phyloP scores from a whole-genome alignment of 352 stramenopile genomes.

The Globisporangium irregulare region DNA sequence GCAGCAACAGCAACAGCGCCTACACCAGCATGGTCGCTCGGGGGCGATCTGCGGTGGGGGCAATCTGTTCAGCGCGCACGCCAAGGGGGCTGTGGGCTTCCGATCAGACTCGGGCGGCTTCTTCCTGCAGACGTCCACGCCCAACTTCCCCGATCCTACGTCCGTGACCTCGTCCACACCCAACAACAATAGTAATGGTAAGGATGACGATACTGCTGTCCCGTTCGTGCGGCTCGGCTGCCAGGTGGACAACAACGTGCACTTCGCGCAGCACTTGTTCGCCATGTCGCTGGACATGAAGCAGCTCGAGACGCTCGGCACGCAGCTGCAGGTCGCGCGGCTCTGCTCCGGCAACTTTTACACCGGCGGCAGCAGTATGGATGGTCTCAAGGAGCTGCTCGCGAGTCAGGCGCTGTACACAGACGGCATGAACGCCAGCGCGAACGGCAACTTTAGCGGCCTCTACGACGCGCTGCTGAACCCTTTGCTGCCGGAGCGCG shows the following conservation, averaged over 20 bases:
- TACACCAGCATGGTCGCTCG: slow-evolving; percentile 9
- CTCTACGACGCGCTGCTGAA: slow-evolving; percentile 57
- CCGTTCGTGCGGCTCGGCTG: slow-evolving; percentile 66
- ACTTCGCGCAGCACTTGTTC: slow-evolving; percentile 72
- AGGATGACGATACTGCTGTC: slow-evolving; percentile 6
- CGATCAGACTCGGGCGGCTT: slow-evolving; percentile 44
- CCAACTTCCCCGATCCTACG: slow-evolving; percentile 67
- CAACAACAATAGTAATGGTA: not conserved
- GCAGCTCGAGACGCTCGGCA: slow-evolving; percentile 39
- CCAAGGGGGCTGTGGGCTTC: slow-evolving; percentile 68
- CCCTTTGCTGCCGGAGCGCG: slow-evolving; percentile 24
- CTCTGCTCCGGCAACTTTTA: slow-evolving; percentile 79
- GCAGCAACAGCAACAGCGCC: not conserved
- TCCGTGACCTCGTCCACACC: slow-evolving; percentile 12
- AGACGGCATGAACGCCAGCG: slow-evolving; percentile 37
- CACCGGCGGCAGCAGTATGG: slow-evolving; percentile 24
- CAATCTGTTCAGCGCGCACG: slow-evolving; percentile 65
- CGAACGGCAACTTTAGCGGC: slow-evolving; percentile 25
- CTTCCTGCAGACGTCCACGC: slow-evolving; percentile 75
- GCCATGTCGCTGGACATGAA: slow-evolving; percentile 52
- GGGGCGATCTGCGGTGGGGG: slow-evolving; percentile 39
- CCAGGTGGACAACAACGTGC: slow-evolving; percentile 73
- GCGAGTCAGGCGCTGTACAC: slow-evolving; percentile 35
- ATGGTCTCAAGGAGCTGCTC: slow-evolving; percentile 34
- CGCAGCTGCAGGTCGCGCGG: slow-evolving; percentile 48